Base-by-base conservation (phyloP, 2,329 filamentous ascomycete species). In the Pestalotiopsis sp. region DNA sequence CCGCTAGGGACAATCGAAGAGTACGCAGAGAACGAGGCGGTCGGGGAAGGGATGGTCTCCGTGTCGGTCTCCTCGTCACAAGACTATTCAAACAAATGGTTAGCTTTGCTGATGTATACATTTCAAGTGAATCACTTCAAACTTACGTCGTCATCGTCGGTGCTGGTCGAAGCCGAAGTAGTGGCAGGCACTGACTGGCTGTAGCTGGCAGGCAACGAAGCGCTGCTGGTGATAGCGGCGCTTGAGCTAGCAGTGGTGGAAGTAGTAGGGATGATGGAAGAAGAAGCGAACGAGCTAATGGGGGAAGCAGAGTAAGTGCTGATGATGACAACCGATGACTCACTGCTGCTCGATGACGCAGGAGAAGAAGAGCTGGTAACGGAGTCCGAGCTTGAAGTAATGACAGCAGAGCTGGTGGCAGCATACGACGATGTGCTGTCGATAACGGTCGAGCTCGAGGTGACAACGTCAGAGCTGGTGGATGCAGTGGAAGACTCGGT, bases 201-300 rank as follows among this genome's bases (percentile, higher is more conserved):
- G 59, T 36, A 62, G 59, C 13, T 36, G 31, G 59, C 38, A 20
- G 59, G 38, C 59, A 39, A 41, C 7, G 66, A 39, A 20, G 20
- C 64, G 38, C 64, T 36, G 39, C 25, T 57, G 12, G 68, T 67
- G 57, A 65, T 20, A 5, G 68, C 52, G 63, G 60, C 70, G 36
- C 41, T 68, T 6, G 61, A 39, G 38, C n/a, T 66, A 6, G 60
- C 23, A 59, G 45, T 36, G 23, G 45, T 52, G 65, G 23, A 52
- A 52, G 45, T 52, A 52, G n/a, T 20, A 20, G 45, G 45, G 6
- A 52, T 60, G 52, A 13, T 39, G 31, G 56, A 17, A 57, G 64
- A 45, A 23, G 45, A 27, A 20, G 13, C 27, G 13, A 25, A 66
- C 6, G 61, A 17, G 52, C 25, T 66, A 12, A 56, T 23, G 9